phyloP scores from a whole-genome alignment of 306 rosid species.

The Quercus alba region DNA sequence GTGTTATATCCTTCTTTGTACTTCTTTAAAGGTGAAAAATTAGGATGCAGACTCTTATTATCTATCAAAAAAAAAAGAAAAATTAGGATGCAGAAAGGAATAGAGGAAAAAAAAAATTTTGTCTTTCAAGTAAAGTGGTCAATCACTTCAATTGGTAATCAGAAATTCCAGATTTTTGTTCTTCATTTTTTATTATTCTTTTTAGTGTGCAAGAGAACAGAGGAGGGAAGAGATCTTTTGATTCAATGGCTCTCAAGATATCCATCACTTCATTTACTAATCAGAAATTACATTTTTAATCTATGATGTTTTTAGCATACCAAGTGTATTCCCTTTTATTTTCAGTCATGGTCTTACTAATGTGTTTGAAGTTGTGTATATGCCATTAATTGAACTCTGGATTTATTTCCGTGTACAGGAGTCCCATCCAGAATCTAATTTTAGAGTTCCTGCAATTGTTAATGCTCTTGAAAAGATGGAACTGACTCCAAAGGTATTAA shows the following conservation, averaged over 20 bases:
- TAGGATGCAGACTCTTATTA: neutral
- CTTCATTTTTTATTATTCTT: neutral
- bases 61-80: too few species aligned
- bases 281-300: too few species aligned
- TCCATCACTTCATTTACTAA: too few species aligned
- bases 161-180: neutral
- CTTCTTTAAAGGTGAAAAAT: neutral
- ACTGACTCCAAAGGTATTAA: slow-evolving; percentile 71
- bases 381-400: slow-evolving; percentile 1
- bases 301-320: too few species aligned
- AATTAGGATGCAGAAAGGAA: neutral
- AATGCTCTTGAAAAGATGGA: slow-evolving; percentile 60
- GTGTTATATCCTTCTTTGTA: too few species aligned
- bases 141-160: neutral
- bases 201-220: neutral
- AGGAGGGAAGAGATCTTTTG: neutral
- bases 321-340: too few species aligned
- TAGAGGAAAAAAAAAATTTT: neutral
- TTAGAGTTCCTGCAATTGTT: slow-evolving; percentile 84
- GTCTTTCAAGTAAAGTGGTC: too few species aligned
- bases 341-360: slow-evolving; percentile 9
- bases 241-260: neutral
- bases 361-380: slow-evolving; percentile 6
- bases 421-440: slow-evolving; percentile 94
- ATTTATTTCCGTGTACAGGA: slow-evolving; percentile 50